Evolutionary conservation across 129 eudicot genomes (phyloP).

Genomic region (Rutidosis leptorrhynchoides): DNA sequence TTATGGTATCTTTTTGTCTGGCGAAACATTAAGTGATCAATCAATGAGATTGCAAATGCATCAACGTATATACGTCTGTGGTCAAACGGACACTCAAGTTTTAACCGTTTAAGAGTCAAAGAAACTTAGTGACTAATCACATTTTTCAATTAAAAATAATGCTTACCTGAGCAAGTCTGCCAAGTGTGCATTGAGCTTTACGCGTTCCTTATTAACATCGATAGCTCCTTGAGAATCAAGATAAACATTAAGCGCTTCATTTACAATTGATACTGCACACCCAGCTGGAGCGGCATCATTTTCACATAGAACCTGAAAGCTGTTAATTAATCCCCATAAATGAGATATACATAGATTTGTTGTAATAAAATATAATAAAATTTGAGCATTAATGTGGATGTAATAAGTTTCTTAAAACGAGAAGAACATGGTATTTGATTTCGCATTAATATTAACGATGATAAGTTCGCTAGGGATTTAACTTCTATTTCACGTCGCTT

Average conservation of each 20-base stretch:
- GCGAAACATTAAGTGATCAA: slow-evolving; percentile 17
- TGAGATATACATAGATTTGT: neutral
- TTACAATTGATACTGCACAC: slow-evolving; percentile 67
- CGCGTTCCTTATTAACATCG: slow-evolving; percentile 70
- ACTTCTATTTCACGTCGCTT: slow-evolving; percentile 57
- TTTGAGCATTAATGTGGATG: no score
- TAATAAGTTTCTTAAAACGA: no score
- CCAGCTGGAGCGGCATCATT: slow-evolving; percentile 60
- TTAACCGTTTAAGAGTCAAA: neutral
- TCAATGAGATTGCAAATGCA: slow-evolving; percentile 3
- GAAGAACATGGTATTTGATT: no score
- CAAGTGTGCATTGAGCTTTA: slow-evolving; percentile 61
- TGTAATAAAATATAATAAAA: no score
- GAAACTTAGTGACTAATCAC: no score
- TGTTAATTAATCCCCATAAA: slow-evolving; percentile 12
- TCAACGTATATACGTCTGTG: no score
- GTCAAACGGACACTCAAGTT: no score
- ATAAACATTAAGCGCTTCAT: slow-evolving; percentile 71
- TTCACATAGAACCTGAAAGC: slow-evolving; percentile 59
- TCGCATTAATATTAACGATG: slow-evolving; percentile 57
- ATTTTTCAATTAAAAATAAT: neutral
- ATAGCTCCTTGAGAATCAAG: slow-evolving; percentile 60
- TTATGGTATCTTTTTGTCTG: slow-evolving; percentile 64
- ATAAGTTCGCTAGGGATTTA: slow-evolving; percentile 56
- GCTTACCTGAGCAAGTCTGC: slow-evolving; percentile 69